Base-by-base conservation (phyloP, 192 early-diverging fungal species). In the Diversispora eburnea region DNA sequence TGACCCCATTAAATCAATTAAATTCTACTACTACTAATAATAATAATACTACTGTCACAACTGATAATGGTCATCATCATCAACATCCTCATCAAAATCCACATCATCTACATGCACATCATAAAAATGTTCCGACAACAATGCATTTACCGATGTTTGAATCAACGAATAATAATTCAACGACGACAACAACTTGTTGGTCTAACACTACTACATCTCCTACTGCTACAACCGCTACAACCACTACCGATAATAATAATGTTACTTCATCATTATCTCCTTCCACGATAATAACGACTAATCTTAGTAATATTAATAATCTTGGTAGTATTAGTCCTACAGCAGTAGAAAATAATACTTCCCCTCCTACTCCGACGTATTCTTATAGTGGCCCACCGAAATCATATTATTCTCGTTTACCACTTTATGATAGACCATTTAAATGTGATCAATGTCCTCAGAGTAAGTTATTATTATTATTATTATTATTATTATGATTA, bases 391-490 rank as follows among this genome's bases (percentile, higher is more conserved):
- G 70, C 15, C 70, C 70, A 3, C 70, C 70, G 13, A 72, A 48
- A 3, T 61, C 57, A 39, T 72, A 72, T 49, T 62, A 72, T 48
- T 72, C 70, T 19, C 33, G 70, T 1, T n/a, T 72, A 9, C 70
- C 70, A 25, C 20, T 72, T 9, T 72, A 72, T 25, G 70, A 72
- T 19, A 22, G 70, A 17, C 70, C 70, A 7, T 72, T 72, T 46
- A 72, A 72, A 61, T 72, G 70, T 25, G 70, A 72, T 72, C 57
- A 72, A 58, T 72, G 70, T 8, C 70, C 70, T 10, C 70, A 72
- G 48, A 72, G 70, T 72, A 72, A 60, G 45, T 66, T 79, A 83
- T 67, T 80, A 80, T 17, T n/a, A 57, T 58, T 9, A 39, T 6
- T 42, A 33, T 25, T 57, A 19, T 33, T 0, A 33, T 33, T 33